Evolutionary conservation across 768 basidiomycete species (phyloP), one percentile per base, ranked within the genome.

Genomic region (Rhizopogon vinicolor): DNA sequence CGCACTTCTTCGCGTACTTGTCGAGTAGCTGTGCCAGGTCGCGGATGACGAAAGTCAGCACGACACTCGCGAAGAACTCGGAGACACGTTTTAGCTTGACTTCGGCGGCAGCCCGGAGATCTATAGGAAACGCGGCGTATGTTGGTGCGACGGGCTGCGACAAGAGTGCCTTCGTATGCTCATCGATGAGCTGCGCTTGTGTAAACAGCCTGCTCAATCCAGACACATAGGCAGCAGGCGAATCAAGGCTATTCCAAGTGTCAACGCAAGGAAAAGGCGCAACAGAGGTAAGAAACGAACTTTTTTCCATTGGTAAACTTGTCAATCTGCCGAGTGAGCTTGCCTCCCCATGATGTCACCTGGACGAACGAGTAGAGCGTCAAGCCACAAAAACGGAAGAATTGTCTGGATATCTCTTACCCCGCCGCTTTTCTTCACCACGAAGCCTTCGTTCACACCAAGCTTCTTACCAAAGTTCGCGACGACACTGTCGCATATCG

Each of bases 1-100:
- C 92, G 72, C 90, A 91, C 69, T 91, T 90, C 79, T 93, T 93
- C 60, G 87, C 89, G 69, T 93, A 94, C 73, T 95, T 94, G 77
- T 95, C 93, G 58, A 95, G 77, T 49, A 95, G 73, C 63, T 87
- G 84, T 41, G 90, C 89, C 60, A 93, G 78, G 68, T 94, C 92
- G 52, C 86, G 85, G 63, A 96, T 85, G 63, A 96, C 91, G 67
- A 96, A 94, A 16, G 89, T 89, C 58, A 93, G 77, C 53, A 96
- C 83, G 58, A 94, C 91, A 52, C 80, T 89, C 25, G 89, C 89
- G 62, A 95, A 96, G 68, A 96, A 96, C 65, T 95, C 91, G n/a
- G 91, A 92, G 35, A 84, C 80, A 59, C 88, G 86, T 65, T 83
- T 85, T 55, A 96, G 80, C 68, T 85, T 87, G 63, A 79, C 75